phyloP scores from a whole-genome alignment of 352 stramenopile species.

The Pythium monospermum region DNA sequence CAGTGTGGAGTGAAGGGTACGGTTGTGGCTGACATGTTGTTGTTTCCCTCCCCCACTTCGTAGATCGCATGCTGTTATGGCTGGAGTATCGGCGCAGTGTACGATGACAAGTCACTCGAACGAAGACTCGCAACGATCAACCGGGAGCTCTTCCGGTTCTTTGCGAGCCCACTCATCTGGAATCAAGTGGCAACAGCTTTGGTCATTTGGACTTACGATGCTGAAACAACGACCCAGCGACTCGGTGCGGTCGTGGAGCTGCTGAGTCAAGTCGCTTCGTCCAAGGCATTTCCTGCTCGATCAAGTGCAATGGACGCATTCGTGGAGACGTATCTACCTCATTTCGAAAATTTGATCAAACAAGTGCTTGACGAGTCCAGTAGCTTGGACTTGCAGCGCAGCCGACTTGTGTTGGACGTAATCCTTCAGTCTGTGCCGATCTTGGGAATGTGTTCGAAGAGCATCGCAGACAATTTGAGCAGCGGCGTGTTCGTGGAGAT shows the following conservation, averaged over 20 bases:
- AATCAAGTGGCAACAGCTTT: slow-evolving; percentile 27
- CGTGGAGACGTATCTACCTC: slow-evolving; percentile 33
- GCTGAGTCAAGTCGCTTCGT: slow-evolving; percentile 29
- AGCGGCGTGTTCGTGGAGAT: slow-evolving; percentile 38
- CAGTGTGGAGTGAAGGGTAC: too few relatives aligned
- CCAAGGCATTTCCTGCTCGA: slow-evolving; percentile 26
- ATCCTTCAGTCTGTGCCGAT: slow-evolving; percentile 41
- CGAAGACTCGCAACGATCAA: slow-evolving; percentile 32
- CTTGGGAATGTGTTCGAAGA: slow-evolving; percentile 30
- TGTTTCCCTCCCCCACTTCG: not conserved
- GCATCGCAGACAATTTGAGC: slow-evolving; percentile 22
- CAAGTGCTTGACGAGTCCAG: slow-evolving; percentile 18
- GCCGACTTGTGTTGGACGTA: slow-evolving; percentile 37
- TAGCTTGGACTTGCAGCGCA: slow-evolving; percentile 25
- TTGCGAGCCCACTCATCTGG: slow-evolving; percentile 40
- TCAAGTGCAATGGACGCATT: slow-evolving; percentile 48
- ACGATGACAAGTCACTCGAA: slow-evolving; percentile 27
- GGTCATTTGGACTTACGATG: slow-evolving; percentile 17
- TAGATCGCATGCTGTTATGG: slow-evolving; percentile 36
- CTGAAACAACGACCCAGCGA: slow-evolving; percentile 10
- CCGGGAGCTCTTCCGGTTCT: slow-evolving; percentile 40
- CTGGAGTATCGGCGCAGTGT: slow-evolving; percentile 40
- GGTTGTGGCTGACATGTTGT: not conserved
- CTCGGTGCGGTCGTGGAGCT: slow-evolving; percentile 34
- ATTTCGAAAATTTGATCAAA: slow-evolving; percentile 36